Evolutionary conservation across 768 basidiomycete genomes (phyloP), one percentile per base, ranked within the genome.

Genomic region (Candolleomyces aberdarensis): DNA sequence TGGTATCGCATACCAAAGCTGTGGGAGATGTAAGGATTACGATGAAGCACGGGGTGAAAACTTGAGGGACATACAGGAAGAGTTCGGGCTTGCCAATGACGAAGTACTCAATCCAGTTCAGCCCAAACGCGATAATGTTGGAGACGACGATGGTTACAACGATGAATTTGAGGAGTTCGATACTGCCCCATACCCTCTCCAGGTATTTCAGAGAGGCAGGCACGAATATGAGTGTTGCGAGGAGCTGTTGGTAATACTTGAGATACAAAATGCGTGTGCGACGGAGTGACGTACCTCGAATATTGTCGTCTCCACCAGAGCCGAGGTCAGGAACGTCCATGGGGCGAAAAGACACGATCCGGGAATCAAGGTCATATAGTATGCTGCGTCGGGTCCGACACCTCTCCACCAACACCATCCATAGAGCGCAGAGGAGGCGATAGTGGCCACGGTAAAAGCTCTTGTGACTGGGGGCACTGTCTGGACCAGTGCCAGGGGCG

Each of bases 321-420:
- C 89, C 3, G 92, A 89, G 5, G 91, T 95, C n/a, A 94, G 75
- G 65, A 98, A 82, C 3, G 94, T 94, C 97, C 97, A 99, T 50
- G 96, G 96, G 63, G 87, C 87, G 72, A 88, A 92, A 32, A 94
- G 66, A 67, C 88, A 88, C 46, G 83, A 81, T 14, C 94, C 95
- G 5, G 95, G 95, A 11, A 92, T 80, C 61, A 96, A 77, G 6
- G 88, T 86, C 67, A 96, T 79, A 75, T 90, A 96, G 32, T 89
- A 85, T 31, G 69, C 79, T 58, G 68, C 76, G 62, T 71, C 73
- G 61, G 67, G 68, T 66, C 56, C 70, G 57, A 71, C 56, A 39
- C 71, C 80, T 72, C 68, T 81, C 84, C 85, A 92, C 66, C 75
- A 77, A 51, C 89, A 74, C 81, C 85, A 90, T 64, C 80, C 79